These are phyloP conservation scores for Stephania japonica DNA, from an alignment of 164 flowering plant genomes.

Conservation along the genomic window DNA sequence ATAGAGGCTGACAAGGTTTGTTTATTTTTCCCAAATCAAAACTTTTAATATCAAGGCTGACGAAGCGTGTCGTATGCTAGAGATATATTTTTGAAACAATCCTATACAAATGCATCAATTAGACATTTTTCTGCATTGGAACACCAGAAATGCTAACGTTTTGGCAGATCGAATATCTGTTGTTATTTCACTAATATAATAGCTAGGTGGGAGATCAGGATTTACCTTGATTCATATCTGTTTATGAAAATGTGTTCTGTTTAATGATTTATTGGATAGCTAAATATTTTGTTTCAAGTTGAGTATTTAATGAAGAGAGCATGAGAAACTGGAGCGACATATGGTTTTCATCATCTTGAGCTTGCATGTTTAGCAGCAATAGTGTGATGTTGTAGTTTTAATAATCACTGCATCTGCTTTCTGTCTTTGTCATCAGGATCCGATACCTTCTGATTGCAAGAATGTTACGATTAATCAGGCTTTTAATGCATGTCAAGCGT, in stretches of 20 bases:
- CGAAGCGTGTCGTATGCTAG: neutral
- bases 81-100: neutral
- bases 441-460: slow-evolving; percentile 96
- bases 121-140: neutral
- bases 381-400: neutral
- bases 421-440: slow-evolving; percentile 55
- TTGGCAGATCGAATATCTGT: neutral
- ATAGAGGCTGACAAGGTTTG: neutral
- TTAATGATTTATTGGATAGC: neutral
- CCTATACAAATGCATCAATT: neutral
- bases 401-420: neutral
- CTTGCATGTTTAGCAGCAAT: neutral
- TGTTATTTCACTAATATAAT: neutral
- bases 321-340: neutral
- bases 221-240: neutral
- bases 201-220: neutral
- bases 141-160: neutral
- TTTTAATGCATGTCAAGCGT: slow-evolving; percentile 69
- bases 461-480: slow-evolving; percentile 81
- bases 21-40: neutral
- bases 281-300: neutral
- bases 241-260: neutral
- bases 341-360: neutral
- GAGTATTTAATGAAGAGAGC: neutral
- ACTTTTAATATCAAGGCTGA: neutral